phyloP scores from a whole-genome alignment of 441 rosid genomes.

The Croton laevigatus region DNA sequence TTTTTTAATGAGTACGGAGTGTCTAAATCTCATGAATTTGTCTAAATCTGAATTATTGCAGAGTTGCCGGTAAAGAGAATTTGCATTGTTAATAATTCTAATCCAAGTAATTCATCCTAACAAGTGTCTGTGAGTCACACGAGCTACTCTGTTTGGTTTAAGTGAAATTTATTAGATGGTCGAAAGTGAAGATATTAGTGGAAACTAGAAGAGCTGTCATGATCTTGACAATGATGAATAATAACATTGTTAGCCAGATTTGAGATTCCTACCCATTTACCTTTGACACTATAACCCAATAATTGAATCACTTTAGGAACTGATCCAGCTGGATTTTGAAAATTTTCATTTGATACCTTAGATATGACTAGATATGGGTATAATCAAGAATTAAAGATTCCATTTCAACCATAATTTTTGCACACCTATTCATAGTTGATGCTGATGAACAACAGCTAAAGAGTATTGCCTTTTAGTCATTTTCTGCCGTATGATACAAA shows the following conservation, averaged over 20 bases:
- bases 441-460: constrained; percentile 24
- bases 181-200: background rate
- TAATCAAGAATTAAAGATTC: too few species aligned
- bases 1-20: too few species aligned
- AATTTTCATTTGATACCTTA: background rate
- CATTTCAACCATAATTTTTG: constrained; percentile 20
- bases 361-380: constrained; percentile 12
- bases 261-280: constrained; percentile 7
- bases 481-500: constrained; percentile 18
- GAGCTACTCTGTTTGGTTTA: too few species aligned
- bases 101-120: background rate
- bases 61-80: too few species aligned
- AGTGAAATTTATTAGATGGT: background rate
- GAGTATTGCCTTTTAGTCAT: constrained; percentile 17
- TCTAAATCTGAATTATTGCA: too few species aligned
- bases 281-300: constrained; percentile 20
- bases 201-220: constrained; percentile 19
- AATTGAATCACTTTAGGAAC: constrained; percentile 33
- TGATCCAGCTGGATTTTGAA: constrained; percentile 30
- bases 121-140: too few species aligned
- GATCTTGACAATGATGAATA: constrained; percentile 11
- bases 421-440: background rate
- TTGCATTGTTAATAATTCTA: background rate
- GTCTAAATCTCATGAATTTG: too few species aligned
- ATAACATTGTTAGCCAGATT: constrained; percentile 9